Conservation (phyloP, 148 eudicot genomes). For the Oxyria digyna region DNA sequence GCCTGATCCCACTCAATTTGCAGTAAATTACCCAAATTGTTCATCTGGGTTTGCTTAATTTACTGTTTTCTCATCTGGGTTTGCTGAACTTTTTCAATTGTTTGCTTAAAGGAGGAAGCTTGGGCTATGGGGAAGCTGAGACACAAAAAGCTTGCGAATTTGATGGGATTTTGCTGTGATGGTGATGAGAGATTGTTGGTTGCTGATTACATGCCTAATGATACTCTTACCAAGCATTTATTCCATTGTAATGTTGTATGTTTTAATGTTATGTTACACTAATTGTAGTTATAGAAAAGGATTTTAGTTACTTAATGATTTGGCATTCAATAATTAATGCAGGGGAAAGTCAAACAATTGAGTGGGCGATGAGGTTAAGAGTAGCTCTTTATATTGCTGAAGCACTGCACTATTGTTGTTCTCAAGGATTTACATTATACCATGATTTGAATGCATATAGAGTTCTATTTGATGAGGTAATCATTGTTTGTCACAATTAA, state of each 20-base stretch:
- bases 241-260: slow-evolving; percentile 60
- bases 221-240: slow-evolving; percentile 88
- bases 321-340: neutral
- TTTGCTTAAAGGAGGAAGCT: slow-evolving; percentile 62
- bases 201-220: slow-evolving; percentile 95
- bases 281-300: neutral
- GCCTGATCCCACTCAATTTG: slow-evolving; percentile 86
- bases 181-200: slow-evolving; percentile 89
- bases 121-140: slow-evolving; percentile 81
- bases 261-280: neutral
- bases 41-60: neutral
- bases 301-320: neutral
- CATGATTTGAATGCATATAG: slow-evolving; percentile 88
- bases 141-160: slow-evolving; percentile 65
- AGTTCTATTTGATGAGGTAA: slow-evolving; percentile 83
- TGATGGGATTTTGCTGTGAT: slow-evolving; percentile 90
- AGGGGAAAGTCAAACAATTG: slow-evolving; percentile 93
- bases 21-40: slow-evolving; percentile 22
- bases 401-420: slow-evolving; percentile 70
- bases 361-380: slow-evolving; percentile 89
- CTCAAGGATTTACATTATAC: slow-evolving; percentile 62
- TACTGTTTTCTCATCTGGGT: neutral
- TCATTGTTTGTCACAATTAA: neutral
- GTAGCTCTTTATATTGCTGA: slow-evolving; percentile 73
- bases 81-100: neutral